Conservation (phyloP, 2,329 filamentous ascomycete genomes). For the Fusarium sororula region DNA sequence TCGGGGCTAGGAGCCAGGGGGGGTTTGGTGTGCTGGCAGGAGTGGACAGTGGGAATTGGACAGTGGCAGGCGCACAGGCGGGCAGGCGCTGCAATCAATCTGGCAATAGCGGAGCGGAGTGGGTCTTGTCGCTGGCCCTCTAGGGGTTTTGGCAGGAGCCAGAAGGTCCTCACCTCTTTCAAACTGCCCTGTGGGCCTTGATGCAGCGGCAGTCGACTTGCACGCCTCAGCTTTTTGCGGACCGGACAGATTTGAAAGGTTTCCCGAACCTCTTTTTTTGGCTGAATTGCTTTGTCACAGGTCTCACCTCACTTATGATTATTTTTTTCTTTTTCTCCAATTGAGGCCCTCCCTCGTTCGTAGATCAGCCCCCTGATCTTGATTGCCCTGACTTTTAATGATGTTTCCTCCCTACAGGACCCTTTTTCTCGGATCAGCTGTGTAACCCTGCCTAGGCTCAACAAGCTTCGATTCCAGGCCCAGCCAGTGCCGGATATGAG, state of each 20-base stretch:
- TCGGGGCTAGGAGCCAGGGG: constrained; percentile 1
- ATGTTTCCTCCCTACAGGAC: constrained; percentile 11
- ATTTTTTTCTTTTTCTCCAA: not conserved
- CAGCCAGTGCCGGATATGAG: constrained; percentile 37
- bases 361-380: constrained; percentile 5
- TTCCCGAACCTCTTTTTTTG: constrained; percentile 7
- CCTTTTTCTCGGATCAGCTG: constrained; percentile 15
- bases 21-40: constrained; percentile 32
- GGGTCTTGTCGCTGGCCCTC: constrained; percentile 15
- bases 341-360: constrained; percentile 1
- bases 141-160: constrained; percentile 9
- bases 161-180: constrained; percentile 7
- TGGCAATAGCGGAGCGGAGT: constrained; percentile 37
- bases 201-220: constrained; percentile 8
- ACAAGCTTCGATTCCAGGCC: constrained; percentile 29
- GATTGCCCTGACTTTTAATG: constrained; percentile 1
- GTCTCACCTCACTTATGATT: constrained; percentile 22
- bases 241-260: not conserved
- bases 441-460: constrained; percentile 16
- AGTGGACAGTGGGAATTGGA: not conserved
- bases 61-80: not conserved
- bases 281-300: constrained; percentile 1
- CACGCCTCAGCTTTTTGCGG: not conserved
- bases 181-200: constrained; percentile 3
- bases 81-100: constrained; percentile 21